phyloP scores from a whole-genome alignment of 2,329 filamentous ascomycete species.

The Colletotrichum karsti region DNA sequence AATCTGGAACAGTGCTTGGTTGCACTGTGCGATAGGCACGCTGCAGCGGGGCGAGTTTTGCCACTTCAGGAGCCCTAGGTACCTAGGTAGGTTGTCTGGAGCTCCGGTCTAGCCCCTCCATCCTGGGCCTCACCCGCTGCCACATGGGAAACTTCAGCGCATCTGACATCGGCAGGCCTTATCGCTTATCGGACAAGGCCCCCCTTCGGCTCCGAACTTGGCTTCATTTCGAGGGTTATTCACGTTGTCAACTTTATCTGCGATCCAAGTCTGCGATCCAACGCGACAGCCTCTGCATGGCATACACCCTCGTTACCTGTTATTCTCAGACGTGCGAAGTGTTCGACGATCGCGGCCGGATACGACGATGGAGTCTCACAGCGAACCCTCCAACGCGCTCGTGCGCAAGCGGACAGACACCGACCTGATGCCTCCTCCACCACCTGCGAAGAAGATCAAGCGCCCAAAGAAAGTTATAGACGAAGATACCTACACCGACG shows the following conservation, averaged over 20 bases:
- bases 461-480: slow-evolving; percentile 87
- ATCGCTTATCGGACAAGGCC: background rate
- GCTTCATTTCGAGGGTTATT: too few relatives aligned
- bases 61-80: slow-evolving; percentile 12
- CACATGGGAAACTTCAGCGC: background rate
- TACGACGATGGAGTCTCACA: slow-evolving; percentile 46
- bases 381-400: slow-evolving; percentile 63
- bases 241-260: too few relatives aligned
- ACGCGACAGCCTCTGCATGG: background rate
- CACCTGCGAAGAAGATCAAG: slow-evolving; percentile 87
- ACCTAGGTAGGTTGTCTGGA: too few relatives aligned
- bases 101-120: slow-evolving; percentile 5
- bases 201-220: too few relatives aligned
- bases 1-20: slow-evolving; percentile 18
- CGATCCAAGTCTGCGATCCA: background rate
- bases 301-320: background rate
- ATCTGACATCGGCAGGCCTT: background rate
- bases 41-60: slow-evolving; percentile 8
- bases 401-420: slow-evolving; percentile 72
- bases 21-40: slow-evolving; percentile 12
- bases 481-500: slow-evolving; percentile 92
- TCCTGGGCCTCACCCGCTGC: background rate
- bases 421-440: slow-evolving; percentile 88
- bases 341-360: background rate
- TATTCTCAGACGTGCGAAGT: background rate